Evolutionary conservation across 2,329 filamentous ascomycete genomes (phyloP).

Genomic region (Fusarium subtropicale): DNA sequence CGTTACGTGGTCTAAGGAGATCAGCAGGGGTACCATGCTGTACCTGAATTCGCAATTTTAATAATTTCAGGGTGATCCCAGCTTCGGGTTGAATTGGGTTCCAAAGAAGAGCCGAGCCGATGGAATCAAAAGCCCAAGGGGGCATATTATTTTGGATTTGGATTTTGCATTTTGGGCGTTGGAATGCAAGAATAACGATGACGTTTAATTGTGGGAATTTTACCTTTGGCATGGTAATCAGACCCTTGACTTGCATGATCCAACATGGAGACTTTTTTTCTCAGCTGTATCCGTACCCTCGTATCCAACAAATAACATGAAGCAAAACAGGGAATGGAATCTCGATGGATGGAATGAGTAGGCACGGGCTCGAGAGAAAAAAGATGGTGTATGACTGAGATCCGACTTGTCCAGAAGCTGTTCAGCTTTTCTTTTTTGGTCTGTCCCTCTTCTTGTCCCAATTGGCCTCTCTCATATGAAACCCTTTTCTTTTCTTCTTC

Average conservation of each 20-base stretch:
- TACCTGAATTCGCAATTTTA: conserved; percentile 35
- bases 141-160: not conserved
- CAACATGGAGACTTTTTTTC: not conserved
- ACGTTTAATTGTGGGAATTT: not conserved
- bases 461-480: not conserved
- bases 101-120: conserved; percentile 3
- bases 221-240: not conserved
- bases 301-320: not conserved
- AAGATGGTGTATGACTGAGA: conserved; percentile 15
- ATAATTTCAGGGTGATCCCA: conserved; percentile 35
- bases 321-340: conserved; percentile 8
- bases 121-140: conserved; percentile 19
- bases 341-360: conserved; percentile 29
- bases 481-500: conserved; percentile 5
- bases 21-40: conserved; percentile 24
- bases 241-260: conserved; percentile 5
- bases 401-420: not conserved
- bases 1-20: no score
- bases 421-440: not conserved
- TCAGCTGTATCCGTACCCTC: not conserved
- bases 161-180: not conserved
- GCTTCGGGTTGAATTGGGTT: conserved; percentile 29
- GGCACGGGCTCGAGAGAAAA: not conserved
- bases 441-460: not conserved
- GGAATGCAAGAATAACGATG: conserved; percentile 13